These are phyloP conservation scores for Melaleuca alternifolia DNA, from an alignment of 345 rosid species.

Conservation along the genomic window DNA sequence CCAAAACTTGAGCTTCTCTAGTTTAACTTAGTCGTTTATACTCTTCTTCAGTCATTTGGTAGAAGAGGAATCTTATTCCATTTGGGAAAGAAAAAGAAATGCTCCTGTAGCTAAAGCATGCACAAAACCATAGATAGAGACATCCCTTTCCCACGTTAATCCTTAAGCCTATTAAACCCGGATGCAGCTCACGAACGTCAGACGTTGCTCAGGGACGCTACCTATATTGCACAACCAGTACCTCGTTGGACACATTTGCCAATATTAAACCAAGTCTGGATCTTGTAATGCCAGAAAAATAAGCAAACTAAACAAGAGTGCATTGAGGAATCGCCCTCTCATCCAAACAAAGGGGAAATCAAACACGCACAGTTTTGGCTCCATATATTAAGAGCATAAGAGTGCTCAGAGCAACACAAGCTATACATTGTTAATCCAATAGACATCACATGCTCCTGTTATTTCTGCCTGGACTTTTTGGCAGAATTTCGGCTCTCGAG, in stretches of 20 bases:
- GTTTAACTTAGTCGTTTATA: background rate
- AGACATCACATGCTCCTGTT: background rate
- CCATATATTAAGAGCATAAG: background rate
- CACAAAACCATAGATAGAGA: background rate
- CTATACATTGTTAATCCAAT: constrained; percentile 2
- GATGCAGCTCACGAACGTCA: background rate
- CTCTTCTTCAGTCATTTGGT: background rate
- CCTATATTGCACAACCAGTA: background rate
- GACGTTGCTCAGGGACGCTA: background rate
- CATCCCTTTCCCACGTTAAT: background rate
- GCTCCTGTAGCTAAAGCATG: background rate
- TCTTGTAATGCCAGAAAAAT: background rate
- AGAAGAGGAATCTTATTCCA: background rate
- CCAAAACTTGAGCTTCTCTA: background rate
- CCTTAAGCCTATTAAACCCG: background rate
- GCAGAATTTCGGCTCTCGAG: constrained; percentile 38
- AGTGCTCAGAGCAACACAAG: background rate
- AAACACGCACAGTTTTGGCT: background rate
- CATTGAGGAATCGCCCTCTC: background rate
- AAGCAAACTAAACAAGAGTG: background rate
- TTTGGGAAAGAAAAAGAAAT: background rate
- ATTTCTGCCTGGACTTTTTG: constrained; percentile 36
- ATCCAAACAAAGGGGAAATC: background rate
- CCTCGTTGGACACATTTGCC: background rate
- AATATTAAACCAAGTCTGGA: background rate